phyloP scores from a whole-genome alignment of 2,329 filamentous ascomycete species.

The Sarocladium oryzae region DNA sequence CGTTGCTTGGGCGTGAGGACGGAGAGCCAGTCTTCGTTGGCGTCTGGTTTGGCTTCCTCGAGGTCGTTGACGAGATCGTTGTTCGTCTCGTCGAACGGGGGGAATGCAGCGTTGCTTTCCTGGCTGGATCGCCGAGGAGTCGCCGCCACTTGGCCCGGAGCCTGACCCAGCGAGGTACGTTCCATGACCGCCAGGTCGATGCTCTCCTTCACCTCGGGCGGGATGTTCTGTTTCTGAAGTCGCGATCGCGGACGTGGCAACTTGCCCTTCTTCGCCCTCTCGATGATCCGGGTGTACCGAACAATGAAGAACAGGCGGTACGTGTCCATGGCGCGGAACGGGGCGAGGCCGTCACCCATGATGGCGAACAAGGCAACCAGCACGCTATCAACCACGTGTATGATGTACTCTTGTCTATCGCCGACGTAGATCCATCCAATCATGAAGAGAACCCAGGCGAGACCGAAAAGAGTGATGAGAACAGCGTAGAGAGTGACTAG shows the following conservation, averaged over 20 bases:
- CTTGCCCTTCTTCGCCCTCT: slow-evolving; percentile 41
- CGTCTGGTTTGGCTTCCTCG: slow-evolving; percentile 30
- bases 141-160: background rate
- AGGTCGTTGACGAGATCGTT: slow-evolving; percentile 28
- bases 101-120: background rate
- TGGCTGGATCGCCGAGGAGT: background rate
- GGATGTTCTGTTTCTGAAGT: slow-evolving; percentile 17
- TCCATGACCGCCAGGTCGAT: slow-evolving; percentile 11
- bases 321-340: slow-evolving; percentile 74
- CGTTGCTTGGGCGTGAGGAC: slow-evolving; percentile 63
- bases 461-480: slow-evolving; percentile 75
- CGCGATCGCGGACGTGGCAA: slow-evolving; percentile 24
- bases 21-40: slow-evolving; percentile 43
- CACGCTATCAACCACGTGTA: slow-evolving; percentile 65
- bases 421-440: slow-evolving; percentile 87
- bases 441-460: slow-evolving; percentile 85
- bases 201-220: slow-evolving; percentile 12
- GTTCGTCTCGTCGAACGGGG: background rate
- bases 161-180: background rate
- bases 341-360: slow-evolving; percentile 63
- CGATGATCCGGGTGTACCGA: slow-evolving; percentile 45
- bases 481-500: slow-evolving; percentile 78
- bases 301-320: slow-evolving; percentile 84
- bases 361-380: slow-evolving; percentile 65
- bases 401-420: slow-evolving; percentile 59